phyloP scores from a whole-genome alignment of 257 asterid species.

The Solanum chiquidenum region DNA sequence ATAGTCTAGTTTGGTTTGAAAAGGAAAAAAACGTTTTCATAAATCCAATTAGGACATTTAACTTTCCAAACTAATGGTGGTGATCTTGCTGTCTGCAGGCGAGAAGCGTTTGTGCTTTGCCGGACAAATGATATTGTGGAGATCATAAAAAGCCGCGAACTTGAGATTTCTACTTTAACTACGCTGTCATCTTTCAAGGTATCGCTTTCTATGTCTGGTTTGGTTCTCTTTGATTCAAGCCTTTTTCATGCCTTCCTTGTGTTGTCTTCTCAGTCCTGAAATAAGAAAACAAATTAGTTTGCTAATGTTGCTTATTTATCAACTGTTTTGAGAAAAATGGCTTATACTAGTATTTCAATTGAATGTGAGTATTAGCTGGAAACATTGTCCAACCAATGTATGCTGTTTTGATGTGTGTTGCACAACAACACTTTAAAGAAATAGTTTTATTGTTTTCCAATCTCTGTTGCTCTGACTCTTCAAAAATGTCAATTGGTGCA shows the following conservation, averaged over 20 bases:
- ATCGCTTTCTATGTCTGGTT: constrained; percentile 1
- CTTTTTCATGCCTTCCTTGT: not conserved
- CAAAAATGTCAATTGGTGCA: no score
- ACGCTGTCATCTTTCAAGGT: constrained; percentile 60
- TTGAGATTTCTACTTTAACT: constrained; percentile 79
- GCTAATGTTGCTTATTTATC: not conserved
- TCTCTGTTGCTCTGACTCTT: not conserved
- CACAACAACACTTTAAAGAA: not conserved
- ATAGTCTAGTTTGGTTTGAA: not conserved
- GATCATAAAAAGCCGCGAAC: constrained; percentile 35
- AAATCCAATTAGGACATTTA: not conserved
- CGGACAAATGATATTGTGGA: constrained; percentile 36
- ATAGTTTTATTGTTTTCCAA: not conserved
- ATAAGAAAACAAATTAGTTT: not conserved
- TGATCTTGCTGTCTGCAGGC: constrained; percentile 26
- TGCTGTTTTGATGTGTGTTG: not conserved
- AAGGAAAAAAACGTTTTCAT: not conserved
- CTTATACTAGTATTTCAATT: not conserved
- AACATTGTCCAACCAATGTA: not conserved
- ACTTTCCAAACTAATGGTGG: not conserved
- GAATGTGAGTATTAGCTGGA: not conserved
- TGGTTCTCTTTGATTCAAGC: not conserved
- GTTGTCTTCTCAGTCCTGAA: not conserved
- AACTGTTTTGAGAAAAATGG: not conserved
- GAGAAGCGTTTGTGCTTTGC: constrained; percentile 66